Evolutionary conservation across 2,329 filamentous ascomycete genomes (phyloP).

Genomic region (Onygenales sp.): DNA sequence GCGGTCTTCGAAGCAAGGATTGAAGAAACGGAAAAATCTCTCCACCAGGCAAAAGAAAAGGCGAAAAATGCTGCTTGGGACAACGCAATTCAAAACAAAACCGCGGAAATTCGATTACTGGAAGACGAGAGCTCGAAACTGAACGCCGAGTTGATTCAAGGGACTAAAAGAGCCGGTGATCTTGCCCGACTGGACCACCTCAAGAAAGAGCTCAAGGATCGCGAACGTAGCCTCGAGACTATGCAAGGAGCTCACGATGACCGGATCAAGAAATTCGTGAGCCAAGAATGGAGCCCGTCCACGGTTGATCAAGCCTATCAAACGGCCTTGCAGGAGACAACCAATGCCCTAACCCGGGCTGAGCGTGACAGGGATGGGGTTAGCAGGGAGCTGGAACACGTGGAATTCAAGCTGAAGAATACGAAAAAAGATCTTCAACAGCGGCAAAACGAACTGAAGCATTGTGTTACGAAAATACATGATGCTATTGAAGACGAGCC

Average conservation of each 20-base stretch:
- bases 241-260: conserved; percentile 65
- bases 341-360: conserved; percentile 50
- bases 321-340: conserved; percentile 48
- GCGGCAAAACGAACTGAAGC: conserved; percentile 52
- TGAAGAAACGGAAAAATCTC: conserved; percentile 55
- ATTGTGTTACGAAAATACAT: conserved; percentile 53
- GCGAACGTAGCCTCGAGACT: conserved; percentile 65
- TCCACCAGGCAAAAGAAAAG: conserved; percentile 54
- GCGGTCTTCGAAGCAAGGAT: conserved; percentile 66
- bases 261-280: conserved; percentile 58
- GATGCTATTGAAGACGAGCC: conserved; percentile 47
- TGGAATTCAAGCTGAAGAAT: conserved; percentile 63
- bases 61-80: conserved; percentile 60
- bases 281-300: conserved; percentile 56
- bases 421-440: conserved; percentile 55
- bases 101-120: conserved; percentile 55
- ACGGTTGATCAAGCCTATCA: conserved; percentile 66
- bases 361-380: conserved; percentile 61
- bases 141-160: conserved; percentile 71
- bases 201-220: conserved; percentile 68
- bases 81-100: conserved; percentile 55
- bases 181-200: conserved; percentile 75
- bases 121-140: conserved; percentile 65
- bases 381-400: conserved; percentile 63
- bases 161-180: conserved; percentile 69